These are phyloP conservation scores for Macrolepiota fuliginosa DNA, from an alignment of 768 basidiomycete species.

Conservation along the genomic window DNA sequence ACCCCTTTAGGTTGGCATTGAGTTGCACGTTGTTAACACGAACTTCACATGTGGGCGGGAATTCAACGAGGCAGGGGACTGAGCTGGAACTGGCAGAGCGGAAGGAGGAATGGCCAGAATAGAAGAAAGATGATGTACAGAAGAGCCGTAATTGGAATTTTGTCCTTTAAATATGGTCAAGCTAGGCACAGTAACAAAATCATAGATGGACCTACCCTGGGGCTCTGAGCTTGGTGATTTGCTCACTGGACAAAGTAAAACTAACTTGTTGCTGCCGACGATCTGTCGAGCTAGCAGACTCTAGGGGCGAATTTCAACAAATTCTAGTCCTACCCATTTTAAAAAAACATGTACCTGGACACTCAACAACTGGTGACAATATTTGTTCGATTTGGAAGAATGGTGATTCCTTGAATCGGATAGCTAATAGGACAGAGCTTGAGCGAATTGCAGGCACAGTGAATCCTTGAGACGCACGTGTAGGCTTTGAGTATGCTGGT, in stretches of 20 bases:
- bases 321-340: not conserved
- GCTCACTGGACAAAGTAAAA: constrained; percentile 68
- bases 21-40: constrained; percentile 74
- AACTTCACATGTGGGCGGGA: constrained; percentile 89
- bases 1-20: constrained; percentile 77
- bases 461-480: constrained; percentile 22
- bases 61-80: constrained; percentile 78
- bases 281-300: constrained; percentile 78
- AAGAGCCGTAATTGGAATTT: constrained; percentile 83
- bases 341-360: constrained; percentile 57
- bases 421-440: constrained; percentile 36
- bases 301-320: constrained; percentile 30
- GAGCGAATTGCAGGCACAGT: constrained; percentile 12
- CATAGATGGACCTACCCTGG: constrained; percentile 42
- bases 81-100: constrained; percentile 34
- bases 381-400: constrained; percentile 69
- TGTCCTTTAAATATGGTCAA: constrained; percentile 35
- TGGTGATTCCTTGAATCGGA: constrained; percentile 79
- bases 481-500: constrained; percentile 25
- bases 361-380: constrained; percentile 67
- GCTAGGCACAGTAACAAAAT: constrained; percentile 2
- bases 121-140: constrained; percentile 83
- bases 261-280: constrained; percentile 59
- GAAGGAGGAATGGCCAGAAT: constrained; percentile 52
- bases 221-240: constrained; percentile 56